Evolutionary conservation across 177 flowering plant genomes (phyloP), one percentile per base, ranked within the genome.

Genomic region (Tripterygium wilfordii): DNA sequence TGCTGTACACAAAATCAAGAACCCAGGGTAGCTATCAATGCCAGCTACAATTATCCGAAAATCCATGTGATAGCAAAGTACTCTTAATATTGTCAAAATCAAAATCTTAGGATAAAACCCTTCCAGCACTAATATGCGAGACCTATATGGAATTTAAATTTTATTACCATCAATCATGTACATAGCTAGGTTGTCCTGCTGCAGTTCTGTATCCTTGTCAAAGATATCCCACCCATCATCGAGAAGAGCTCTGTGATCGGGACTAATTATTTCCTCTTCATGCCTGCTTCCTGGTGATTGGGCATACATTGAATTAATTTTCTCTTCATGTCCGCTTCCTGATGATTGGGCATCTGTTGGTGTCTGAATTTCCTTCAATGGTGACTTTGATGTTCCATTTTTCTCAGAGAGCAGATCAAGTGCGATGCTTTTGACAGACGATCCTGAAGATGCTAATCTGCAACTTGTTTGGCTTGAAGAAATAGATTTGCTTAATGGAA

Each of bases 141-240:
- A n/a, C n/a, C n/a, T n/a, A n/a, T n/a, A n/a, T n/a, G n/a, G n/a
- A n/a, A n/a, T n/a, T n/a, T n/a, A n/a, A n/a, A n/a, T n/a, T n/a
- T n/a, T n/a, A n/a, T n/a, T n/a, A n/a, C n/a, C n/a, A n/a, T n/a
- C n/a, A n/a, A n/a, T 39, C 31, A 4, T 35, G 42, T 25, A 32
- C 12, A 15, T 13, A 33, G 44, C 49, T 51, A 37, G 10, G 6
- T 40, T 30, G 12, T 7, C 8, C 7, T 12, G 7, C 16, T 20
- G 23, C 8, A 53, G 31, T 8, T 54, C 57, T 2, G 40, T 25
- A 3, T 50, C 50, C n/a, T 46, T 54, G n/a, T 70, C 81, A 17
- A 75, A 67, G 30, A 82, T 13, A n/a, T 77, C 85, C 91, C 91
- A 83, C 18, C 62, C 95, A 27, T 81, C 87, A 26, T 80, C 80